Conservation (phyloP, 768 basidiomycete genomes). For the Amanita fuliginea region DNA sequence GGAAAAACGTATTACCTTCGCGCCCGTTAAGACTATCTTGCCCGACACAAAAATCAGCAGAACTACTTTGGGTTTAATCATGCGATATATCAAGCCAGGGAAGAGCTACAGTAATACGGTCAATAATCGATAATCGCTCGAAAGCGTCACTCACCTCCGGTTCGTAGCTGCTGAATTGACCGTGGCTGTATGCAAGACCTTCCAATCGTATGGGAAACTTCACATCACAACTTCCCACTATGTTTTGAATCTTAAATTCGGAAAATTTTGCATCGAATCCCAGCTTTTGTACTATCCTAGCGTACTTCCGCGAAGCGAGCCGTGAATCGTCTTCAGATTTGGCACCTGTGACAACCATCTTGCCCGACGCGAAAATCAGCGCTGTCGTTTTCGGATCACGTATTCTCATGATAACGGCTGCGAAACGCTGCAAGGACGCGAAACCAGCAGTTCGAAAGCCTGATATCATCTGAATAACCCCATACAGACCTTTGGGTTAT, state of each 20-base stretch:
- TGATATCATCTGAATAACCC: conserved; percentile 29
- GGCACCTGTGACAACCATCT: conserved; percentile 99
- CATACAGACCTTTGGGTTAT: conserved; percentile 97
- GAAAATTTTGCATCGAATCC: conserved; percentile 99
- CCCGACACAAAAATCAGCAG: conserved; percentile 98
- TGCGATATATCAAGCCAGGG: conserved; percentile 97
- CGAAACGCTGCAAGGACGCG: conserved; percentile 82
- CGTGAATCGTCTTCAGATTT: conserved; percentile 98
- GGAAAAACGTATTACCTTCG: conserved; percentile 62
- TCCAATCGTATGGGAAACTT: conserved; percentile 98
- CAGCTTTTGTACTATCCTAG: conserved; percentile 97
- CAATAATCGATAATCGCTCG: neutral
- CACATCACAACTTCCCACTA: conserved; percentile 96
- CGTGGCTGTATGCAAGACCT: conserved; percentile 95
- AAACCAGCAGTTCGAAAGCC: conserved; percentile 53
- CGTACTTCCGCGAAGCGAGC: conserved; percentile 95
- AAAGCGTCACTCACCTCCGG: conserved; percentile 63
- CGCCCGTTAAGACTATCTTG: conserved; percentile 97
- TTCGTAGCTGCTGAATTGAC: conserved; percentile 95
- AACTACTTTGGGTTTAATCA: conserved; percentile 99
- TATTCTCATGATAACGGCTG: conserved; percentile 99
- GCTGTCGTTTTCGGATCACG: conserved; percentile 99
- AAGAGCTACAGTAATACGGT: conserved; percentile 56
- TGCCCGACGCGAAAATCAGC: conserved; percentile 97
- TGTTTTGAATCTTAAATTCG: conserved; percentile 99